phyloP scores from a whole-genome alignment of 1,284 basidiomycete genomes.

The Pseudozyma sp. region DNA sequence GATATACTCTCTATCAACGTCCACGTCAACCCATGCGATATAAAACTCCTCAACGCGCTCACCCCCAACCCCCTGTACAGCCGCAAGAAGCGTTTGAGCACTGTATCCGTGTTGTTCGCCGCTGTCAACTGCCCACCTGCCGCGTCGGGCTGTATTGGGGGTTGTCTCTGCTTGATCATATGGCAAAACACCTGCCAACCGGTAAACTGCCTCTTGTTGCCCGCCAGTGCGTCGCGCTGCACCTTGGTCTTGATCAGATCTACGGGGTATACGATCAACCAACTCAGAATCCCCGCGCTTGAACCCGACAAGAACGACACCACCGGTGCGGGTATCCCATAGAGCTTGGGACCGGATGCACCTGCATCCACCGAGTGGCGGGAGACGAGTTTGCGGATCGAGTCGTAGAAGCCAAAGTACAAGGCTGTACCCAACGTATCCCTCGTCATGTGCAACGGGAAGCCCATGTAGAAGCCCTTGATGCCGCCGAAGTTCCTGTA shows the following conservation, averaged over 20 bases:
- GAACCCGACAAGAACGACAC: constrained; percentile 66
- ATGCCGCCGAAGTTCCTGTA: constrained; percentile 61
- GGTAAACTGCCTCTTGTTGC: constrained; percentile 75
- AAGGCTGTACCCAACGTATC: constrained; percentile 61
- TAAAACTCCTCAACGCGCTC: constrained; percentile 64
- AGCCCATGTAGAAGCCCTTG: constrained; percentile 67
- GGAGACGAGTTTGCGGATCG: constrained; percentile 54
- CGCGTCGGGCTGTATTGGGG: constrained; percentile 74
- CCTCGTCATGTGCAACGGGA: constrained; percentile 59
- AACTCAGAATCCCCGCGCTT: constrained; percentile 61
- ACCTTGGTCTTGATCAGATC: constrained; percentile 89
- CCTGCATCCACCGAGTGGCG: constrained; percentile 44
- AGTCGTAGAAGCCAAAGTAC: constrained; percentile 68
- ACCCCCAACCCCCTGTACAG: constrained; percentile 66
- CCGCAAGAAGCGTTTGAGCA: constrained; percentile 53
- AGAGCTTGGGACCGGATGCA: constrained; percentile 29
- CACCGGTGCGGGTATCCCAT: constrained; percentile 59
- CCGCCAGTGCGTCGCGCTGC: constrained; percentile 86
- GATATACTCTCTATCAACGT: constrained; percentile 65
- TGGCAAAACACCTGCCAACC: constrained; percentile 80
- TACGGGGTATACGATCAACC: constrained; percentile 67
- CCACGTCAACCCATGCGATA: constrained; percentile 68
- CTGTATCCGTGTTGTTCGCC: constrained; percentile 73
- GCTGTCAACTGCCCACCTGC: constrained; percentile 5
- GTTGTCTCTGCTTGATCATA: constrained; percentile 81